A percentile compares a stretch with the other conserved stretches of the same genome.
Conservation (phyloP, 345 rosid genomes). For the Corymbia maculata region DNA sequence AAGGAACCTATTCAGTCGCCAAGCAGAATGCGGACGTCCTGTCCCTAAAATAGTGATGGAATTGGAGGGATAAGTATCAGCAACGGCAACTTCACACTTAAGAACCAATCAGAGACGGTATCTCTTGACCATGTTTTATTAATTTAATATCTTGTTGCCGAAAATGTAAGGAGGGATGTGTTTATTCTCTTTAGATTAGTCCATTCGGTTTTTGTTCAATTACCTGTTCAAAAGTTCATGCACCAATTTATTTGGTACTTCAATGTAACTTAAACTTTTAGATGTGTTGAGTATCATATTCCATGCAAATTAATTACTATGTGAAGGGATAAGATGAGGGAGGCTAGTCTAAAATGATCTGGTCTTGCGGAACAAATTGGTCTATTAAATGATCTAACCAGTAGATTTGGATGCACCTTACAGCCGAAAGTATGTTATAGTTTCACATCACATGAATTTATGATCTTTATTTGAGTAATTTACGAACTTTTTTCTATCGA, state of each 20-base stretch:
- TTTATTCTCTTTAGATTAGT: background rate
- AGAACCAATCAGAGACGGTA: background rate
- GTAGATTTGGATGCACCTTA: background rate
- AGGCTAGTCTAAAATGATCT: background rate
- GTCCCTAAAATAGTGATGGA: background rate
- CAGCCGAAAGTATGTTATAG: too few relatives aligned
- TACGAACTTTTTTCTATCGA: too few relatives aligned
- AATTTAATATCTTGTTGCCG: background rate
- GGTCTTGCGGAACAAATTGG: background rate
- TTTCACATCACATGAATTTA: too few relatives aligned
- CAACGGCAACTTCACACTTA: background rate
- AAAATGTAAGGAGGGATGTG: background rate
- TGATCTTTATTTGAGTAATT: too few relatives aligned
- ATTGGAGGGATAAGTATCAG: background rate
- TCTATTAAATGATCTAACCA: background rate
- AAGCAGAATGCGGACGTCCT: background rate
- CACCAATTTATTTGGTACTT: background rate
- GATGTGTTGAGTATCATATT: background rate
- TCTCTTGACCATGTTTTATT: background rate
- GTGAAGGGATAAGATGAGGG: background rate
- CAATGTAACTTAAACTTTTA: background rate
- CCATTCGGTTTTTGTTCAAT: background rate
- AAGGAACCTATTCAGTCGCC: background rate
- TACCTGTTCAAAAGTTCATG: background rate
- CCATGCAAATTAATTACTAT: background rate